Conservation (phyloP, 768 basidiomycete species). For the Kwoniella mangroviensis region DNA sequence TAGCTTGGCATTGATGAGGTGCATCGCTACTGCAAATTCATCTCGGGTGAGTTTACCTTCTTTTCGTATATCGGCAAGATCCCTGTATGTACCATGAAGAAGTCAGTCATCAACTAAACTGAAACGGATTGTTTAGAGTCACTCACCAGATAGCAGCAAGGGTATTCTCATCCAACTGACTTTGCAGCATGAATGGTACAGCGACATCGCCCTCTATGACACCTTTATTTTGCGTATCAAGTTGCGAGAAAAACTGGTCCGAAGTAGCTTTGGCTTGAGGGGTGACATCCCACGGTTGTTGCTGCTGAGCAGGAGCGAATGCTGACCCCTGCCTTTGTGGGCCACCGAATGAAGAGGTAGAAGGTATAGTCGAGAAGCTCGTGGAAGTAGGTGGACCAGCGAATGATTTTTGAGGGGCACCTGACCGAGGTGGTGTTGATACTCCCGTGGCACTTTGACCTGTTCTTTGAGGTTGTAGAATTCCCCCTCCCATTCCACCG, state of each 20-base stretch:
- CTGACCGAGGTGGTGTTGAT: conserved; percentile 45
- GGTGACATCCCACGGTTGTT: conserved; percentile 76
- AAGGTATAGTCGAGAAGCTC: conserved; percentile 27
- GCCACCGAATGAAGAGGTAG: conserved; percentile 24
- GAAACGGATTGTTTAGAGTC: not conserved
- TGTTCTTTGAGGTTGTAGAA: conserved; percentile 59
- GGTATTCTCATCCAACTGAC: conserved; percentile 75
- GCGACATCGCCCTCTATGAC: conserved; percentile 91
- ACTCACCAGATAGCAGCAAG: conserved; percentile 91
- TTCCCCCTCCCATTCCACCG: conserved; percentile 26
- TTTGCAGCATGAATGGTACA: conserved; percentile 93
- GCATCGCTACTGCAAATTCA: conserved; percentile 93
- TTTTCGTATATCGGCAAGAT: conserved; percentile 85
- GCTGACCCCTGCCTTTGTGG: conserved; percentile 23
- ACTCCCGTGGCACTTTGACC: conserved; percentile 60
- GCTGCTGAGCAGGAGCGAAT: conserved; percentile 16
- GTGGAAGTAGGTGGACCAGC: conserved; percentile 25
- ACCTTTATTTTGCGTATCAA: conserved; percentile 75
- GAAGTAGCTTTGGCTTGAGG: conserved; percentile 74
- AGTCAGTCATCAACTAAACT: not conserved
- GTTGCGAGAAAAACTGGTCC: conserved; percentile 78
- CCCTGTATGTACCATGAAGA: conserved; percentile 64
- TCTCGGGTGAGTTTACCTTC: conserved; percentile 86
- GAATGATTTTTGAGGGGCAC: conserved; percentile 26
- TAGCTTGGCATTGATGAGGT: conserved; percentile 85